These are phyloP conservation scores for Aegle marmelos DNA, from an alignment of 345 rosid species.

Conservation along the genomic window DNA sequence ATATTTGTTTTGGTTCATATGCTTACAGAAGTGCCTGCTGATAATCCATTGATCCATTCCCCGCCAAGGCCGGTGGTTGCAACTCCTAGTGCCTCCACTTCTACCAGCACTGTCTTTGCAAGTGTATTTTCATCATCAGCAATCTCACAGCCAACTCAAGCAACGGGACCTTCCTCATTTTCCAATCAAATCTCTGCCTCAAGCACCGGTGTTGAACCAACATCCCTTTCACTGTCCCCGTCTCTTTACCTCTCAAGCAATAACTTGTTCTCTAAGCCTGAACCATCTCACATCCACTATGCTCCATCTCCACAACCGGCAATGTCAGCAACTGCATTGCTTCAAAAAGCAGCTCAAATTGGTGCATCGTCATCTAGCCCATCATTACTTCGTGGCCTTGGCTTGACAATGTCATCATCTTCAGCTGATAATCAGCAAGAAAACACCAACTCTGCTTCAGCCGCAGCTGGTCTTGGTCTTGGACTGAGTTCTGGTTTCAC, in stretches of 20 bases:
- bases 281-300: slow-evolving; percentile 33
- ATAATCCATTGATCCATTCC: slow-evolving; percentile 38
- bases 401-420: slow-evolving; percentile 38
- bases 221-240: slow-evolving; percentile 70
- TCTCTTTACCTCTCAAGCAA: slow-evolving; percentile 47
- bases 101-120: slow-evolving; percentile 38
- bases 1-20: not conserved
- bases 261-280: slow-evolving; percentile 26
- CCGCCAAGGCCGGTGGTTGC: slow-evolving; percentile 29
- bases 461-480: slow-evolving; percentile 37
- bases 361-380: slow-evolving; percentile 63
- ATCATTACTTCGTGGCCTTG: slow-evolving; percentile 47
- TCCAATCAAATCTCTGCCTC: slow-evolving; percentile 30
- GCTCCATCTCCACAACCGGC: slow-evolving; percentile 46
- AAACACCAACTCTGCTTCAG: not conserved
- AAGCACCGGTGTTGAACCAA: slow-evolving; percentile 45
- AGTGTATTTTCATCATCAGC: slow-evolving; percentile 48
- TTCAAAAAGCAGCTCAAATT: slow-evolving; percentile 94
- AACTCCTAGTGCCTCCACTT: slow-evolving; percentile 23
- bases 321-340: slow-evolving; percentile 96
- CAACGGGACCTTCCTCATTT: slow-evolving; percentile 38
- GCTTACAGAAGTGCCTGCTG: slow-evolving; percentile 54
- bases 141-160: slow-evolving; percentile 13
- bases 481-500: slow-evolving; percentile 31
- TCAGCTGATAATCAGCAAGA: slow-evolving; percentile 29